Conservation (phyloP, 2,329 filamentous ascomycete species). For the Scedosporium boydii region DNA sequence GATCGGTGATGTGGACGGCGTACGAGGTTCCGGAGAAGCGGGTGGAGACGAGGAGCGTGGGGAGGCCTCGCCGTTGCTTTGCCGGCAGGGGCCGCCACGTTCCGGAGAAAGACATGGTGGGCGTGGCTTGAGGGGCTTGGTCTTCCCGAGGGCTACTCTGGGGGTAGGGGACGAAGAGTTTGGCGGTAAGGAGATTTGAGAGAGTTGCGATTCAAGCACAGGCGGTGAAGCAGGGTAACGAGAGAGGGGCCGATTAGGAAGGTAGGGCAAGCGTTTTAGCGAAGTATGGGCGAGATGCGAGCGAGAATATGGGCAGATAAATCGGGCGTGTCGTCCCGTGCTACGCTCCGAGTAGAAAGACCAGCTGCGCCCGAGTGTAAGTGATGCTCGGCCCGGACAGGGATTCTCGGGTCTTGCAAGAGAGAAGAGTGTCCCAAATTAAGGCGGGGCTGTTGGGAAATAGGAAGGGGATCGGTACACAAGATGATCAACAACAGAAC, state of each 20-base stretch:
- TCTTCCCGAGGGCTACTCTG: too few species aligned
- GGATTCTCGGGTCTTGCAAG: too few species aligned
- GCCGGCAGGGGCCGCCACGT: constrained; percentile 41
- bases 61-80: constrained; percentile 31
- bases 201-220: neutral
- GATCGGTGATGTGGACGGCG: constrained; percentile 58
- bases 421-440: too few species aligned
- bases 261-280: too few species aligned
- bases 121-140: neutral
- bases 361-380: neutral
- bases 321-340: neutral
- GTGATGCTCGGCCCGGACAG: too few species aligned
- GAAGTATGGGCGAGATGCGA: neutral
- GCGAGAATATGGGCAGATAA: neutral
- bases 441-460: too few species aligned
- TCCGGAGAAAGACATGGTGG: constrained; percentile 20
- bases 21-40: constrained; percentile 48
- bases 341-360: too few species aligned
- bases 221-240: neutral
- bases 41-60: constrained; percentile 55
- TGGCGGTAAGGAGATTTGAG: too few species aligned
- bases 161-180: too few species aligned
- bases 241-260: neutral
- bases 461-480: too few species aligned
- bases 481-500: too few species aligned